Base-by-base conservation (phyloP, 306 rosid genomes). In the Vicia sativa region DNA sequence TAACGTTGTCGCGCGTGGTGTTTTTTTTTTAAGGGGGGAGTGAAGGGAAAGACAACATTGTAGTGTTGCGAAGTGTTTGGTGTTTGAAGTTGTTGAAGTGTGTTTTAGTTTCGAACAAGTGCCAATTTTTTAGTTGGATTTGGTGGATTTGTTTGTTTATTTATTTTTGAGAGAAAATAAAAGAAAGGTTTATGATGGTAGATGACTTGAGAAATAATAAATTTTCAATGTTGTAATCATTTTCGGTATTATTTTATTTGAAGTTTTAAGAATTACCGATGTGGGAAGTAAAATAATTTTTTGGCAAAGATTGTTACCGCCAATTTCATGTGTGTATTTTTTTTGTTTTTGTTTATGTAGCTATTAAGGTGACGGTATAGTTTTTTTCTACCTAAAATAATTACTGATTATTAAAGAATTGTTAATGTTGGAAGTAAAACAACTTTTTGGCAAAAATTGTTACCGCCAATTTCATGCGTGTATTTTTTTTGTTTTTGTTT, bases 101-200 rank as follows among this genome's bases (percentile, higher is more conserved):
- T 23, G 54, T 63, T 62, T 67, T 56, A 52, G 37, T 4, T 25
- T 6, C 23, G 1, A 6, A 46, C 76, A 28, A 74, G 77, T 57
- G 62, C 70, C 67, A 4, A 3, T 23, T 52, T 65, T 29, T n/a
- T 61, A 7, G 62, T 50, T 18, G 29, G 10, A 25, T 54, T 54
- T 21, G 34, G n/a, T 19, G n/a, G 12, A 50, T 50, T 19, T 50
- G 1, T 50, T 50, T 49, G 18, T 21, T 19, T 21, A 5, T 11
- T 21, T 23, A 4, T 21, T 48, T 2, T 43, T 16, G 3, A 15
- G 4, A 9, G 16, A 48, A 9, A 19, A 9, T 15, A 2, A 48
- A 19, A 50, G 1, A 10, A 11, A 50, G n/a, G 8, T 8, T n/a
- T n/a, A 9, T 8, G 64, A 45, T 45, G 52, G 11, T 7, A 31